These are phyloP conservation scores for Capsicum baccatum DNA, from an alignment of 257 asterid species.

Conservation along the genomic window DNA sequence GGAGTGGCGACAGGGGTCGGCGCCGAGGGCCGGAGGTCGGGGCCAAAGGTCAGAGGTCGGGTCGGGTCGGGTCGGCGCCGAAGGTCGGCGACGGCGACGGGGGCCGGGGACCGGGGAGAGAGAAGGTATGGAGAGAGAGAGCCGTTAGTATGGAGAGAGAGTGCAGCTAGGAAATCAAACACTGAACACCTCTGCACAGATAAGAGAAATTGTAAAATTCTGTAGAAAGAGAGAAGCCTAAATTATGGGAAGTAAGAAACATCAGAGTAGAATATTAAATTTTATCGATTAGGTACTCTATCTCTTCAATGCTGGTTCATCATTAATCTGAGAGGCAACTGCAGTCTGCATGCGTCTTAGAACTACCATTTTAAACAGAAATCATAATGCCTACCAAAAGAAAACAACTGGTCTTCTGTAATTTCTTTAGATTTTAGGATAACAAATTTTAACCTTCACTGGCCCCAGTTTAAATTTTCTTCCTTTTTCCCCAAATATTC, in stretches of 20 bases:
- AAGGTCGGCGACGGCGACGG: no score
- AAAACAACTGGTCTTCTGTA: conserved; percentile 5
- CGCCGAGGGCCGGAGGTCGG: no score
- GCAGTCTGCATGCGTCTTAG: background rate
- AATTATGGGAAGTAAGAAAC: conserved; percentile 35
- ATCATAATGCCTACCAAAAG: conserved; percentile 1
- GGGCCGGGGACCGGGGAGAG: no score
- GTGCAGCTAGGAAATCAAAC: no score
- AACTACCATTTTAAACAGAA: conserved; percentile 12
- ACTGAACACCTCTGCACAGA: conserved; percentile 91
- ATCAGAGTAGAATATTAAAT: conserved; percentile 21
- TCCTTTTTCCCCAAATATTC: conserved; percentile 19
- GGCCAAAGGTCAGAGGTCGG: no score
- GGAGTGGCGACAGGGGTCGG: no score
- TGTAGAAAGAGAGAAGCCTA: conserved; percentile 3
- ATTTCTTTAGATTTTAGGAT: background rate
- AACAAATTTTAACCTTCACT: background rate
- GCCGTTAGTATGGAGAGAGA: no score
- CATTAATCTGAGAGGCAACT: background rate
- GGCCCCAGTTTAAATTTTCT: conserved; percentile 13
- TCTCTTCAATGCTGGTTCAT: conserved; percentile 3
- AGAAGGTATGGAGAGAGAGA: no score
- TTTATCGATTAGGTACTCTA: background rate
- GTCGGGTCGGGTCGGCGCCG: no score
- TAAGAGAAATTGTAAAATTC: conserved; percentile 24